Evolutionary conservation across 306 rosid species (phyloP).

Genomic region (Aeschynomene evenia): DNA sequence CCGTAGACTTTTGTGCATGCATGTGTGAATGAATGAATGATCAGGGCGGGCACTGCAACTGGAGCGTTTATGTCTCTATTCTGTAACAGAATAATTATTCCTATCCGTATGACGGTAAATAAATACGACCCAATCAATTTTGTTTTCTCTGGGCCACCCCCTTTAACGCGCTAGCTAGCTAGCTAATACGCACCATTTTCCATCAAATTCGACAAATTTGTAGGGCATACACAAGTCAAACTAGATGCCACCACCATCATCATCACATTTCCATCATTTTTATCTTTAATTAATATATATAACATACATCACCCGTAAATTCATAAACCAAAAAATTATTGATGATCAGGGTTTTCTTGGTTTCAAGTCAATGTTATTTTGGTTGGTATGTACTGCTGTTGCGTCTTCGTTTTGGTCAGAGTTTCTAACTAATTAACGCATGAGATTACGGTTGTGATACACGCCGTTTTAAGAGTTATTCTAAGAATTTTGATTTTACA

Average conservation of each 20-base stretch:
- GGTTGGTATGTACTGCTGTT: neutral
- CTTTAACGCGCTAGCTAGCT: constrained; percentile 28
- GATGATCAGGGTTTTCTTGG: neutral
- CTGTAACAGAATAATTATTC: constrained; percentile 43
- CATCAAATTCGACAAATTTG: constrained; percentile 44
- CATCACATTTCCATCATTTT: neutral
- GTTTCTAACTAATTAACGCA: neutral
- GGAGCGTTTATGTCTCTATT: constrained; percentile 39
- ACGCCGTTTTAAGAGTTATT: neutral
- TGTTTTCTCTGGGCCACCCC: constrained; percentile 29
- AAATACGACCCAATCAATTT: constrained; percentile 44
- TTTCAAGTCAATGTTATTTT: neutral
- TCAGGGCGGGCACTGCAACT: constrained; percentile 17
- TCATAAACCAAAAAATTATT: no score
- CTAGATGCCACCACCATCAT: constrained; percentile 18
- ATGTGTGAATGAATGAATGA: constrained; percentile 20
- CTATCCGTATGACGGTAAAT: constrained; percentile 21
- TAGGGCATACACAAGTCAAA: constrained; percentile 42
- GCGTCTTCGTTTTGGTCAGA: neutral
- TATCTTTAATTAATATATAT: no score
- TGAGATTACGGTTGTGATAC: neutral
- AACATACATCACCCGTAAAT: neutral
- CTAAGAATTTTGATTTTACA: neutral
- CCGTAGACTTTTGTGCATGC: constrained; percentile 38
- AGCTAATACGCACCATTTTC: constrained; percentile 37